phyloP scores from a whole-genome alignment of 306 rosid species.

The Dicorynia guianensis region DNA sequence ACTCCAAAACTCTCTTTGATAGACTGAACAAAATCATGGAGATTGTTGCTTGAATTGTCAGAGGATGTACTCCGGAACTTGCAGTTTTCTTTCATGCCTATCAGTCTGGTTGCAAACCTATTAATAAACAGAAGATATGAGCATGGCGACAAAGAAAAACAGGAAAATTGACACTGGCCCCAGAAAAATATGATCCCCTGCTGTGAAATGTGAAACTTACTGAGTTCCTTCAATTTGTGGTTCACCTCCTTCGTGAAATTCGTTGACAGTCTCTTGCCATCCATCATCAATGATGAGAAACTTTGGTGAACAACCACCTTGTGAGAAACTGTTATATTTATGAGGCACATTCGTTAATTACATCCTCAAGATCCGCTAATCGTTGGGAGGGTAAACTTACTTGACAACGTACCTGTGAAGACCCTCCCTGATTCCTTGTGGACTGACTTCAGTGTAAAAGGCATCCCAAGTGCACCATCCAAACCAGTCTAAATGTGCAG shows the following conservation, averaged over 20 bases:
- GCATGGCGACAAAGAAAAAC: slow-evolving; percentile 32
- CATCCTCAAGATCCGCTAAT: slow-evolving; percentile 3
- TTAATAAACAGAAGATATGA: slow-evolving; percentile 24
- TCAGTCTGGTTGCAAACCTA: slow-evolving; percentile 71
- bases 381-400: slow-evolving; percentile 12
- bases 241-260: slow-evolving; percentile 63
- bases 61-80: slow-evolving; percentile 61
- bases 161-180: neutral
- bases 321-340: slow-evolving; percentile 48
- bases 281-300: slow-evolving; percentile 80
- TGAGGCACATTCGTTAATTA: neutral
- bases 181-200: neutral
- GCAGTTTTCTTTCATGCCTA: slow-evolving; percentile 65
- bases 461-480: slow-evolving; percentile 98
- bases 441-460: slow-evolving; percentile 64
- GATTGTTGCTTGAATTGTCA: slow-evolving; percentile 44
- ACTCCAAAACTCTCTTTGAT: slow-evolving; percentile 65
- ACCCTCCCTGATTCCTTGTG: slow-evolving; percentile 70
- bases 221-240: slow-evolving; percentile 58
- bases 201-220: slow-evolving; percentile 50
- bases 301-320: slow-evolving; percentile 70
- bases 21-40: slow-evolving; percentile 53
- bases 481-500: slow-evolving; percentile 72
- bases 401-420: slow-evolving; percentile 56
- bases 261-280: slow-evolving; percentile 67